Evolutionary conservation across 2,329 filamentous ascomycete species (phyloP), one percentile per base, ranked within the genome.

Genomic region (Xylariales sp.): DNA sequence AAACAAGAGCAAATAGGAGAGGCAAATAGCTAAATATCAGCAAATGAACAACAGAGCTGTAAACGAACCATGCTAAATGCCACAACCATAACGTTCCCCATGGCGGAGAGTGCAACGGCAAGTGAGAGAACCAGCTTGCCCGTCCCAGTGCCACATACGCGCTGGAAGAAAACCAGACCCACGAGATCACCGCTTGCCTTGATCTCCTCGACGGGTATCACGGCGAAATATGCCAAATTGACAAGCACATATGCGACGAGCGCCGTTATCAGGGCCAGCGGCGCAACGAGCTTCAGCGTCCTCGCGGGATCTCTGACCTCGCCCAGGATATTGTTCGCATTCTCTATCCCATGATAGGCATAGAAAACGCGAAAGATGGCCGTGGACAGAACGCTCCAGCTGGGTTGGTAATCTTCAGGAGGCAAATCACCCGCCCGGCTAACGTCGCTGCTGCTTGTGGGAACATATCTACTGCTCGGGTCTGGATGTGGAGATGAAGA

Each of bases 81-180:
- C 3, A 84, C 81, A 0, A 85, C 81, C 72, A 88, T 81, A 12
- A 88, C 82, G 52, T 88, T 88, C 0, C 83, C 84, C 2, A 70
- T 74, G 0, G 81, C 81, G 2, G 80, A 85, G 17, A 85, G 60
- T 0, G 83, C 83, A 23, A 88, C 79, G 1, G 78, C 74, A 7
- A 85, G 56, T 0, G 81, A 78, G 3, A 86, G 61, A 2, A 85
- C 59, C 2, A 65, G 66, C 23, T 70, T 69, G 0, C 81, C 83
- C 8, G 83, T 50, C 1, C 63, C 65, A 2, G 65, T 57, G 0
- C 82, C 82, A 54, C 87, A 85, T 0, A 81, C 62, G 6, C 69
- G 65, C 44, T 82, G 70, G 46, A 87, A 85, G 46, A 85, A 83
- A 1, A 86, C 58, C 0, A 81, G 81, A 0, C 80, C 81, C 25